Conservation (phyloP, 176 grass and related monocot genomes). For the Pontederia paniculata region DNA sequence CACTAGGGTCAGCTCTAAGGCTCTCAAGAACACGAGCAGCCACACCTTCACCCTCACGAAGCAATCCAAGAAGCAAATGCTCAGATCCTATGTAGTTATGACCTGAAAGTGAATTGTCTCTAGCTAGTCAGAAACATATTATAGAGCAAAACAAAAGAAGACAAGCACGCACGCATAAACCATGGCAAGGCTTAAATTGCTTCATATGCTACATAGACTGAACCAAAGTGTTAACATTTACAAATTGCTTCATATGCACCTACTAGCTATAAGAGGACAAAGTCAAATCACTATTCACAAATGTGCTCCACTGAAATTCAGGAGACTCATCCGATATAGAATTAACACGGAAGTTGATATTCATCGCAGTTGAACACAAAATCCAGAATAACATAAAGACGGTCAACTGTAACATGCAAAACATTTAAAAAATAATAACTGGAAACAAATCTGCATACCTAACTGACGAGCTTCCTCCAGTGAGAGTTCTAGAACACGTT, state of each 20-base stretch:
- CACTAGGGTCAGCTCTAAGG: slow-evolving; percentile 84
- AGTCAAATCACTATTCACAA: no score
- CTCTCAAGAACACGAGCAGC: slow-evolving; percentile 82
- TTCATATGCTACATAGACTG: no score
- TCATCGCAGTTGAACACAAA: no score
- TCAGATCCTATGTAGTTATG: slow-evolving; percentile 98
- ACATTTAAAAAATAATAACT: slow-evolving; percentile 1
- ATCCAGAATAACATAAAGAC: not conserved
- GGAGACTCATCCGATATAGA: no score
- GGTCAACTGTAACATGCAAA: not conserved
- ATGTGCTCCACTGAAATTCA: no score
- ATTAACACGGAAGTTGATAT: no score
- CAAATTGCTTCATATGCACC: no score
- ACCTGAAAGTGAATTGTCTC: slow-evolving; percentile 35
- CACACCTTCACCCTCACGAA: slow-evolving; percentile 93
- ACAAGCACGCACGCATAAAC: not conserved
- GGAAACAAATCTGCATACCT: slow-evolving; percentile 27
- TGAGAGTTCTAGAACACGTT: slow-evolving; percentile 81
- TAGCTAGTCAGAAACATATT: slow-evolving; percentile 6
- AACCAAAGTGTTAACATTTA: no score
- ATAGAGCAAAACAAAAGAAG: not conserved
- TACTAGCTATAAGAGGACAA: no score
- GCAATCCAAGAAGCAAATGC: slow-evolving; percentile 77
- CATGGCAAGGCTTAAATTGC: not conserved
- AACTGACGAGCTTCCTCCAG: slow-evolving; percentile 92